Base-by-base conservation (phyloP, 495 filamentous ascomycete genomes). In the Xylaria telfairii region DNA sequence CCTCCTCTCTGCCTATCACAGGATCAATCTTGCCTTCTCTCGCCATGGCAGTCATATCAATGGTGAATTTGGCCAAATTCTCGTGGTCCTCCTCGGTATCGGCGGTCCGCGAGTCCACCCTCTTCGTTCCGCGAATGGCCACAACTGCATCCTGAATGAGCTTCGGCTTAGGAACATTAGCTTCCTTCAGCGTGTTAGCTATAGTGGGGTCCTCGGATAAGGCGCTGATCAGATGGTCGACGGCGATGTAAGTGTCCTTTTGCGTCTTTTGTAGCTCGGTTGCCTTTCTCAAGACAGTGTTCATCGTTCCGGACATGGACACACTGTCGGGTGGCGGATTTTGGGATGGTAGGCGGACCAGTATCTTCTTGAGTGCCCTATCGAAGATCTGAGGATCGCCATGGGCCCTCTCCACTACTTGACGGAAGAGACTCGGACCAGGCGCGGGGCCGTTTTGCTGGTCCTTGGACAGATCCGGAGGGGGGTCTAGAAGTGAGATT, bases 11-110 rank as follows among this genome's bases (percentile, higher is more conserved):
- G 28, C 96, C 96, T 80, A 99, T 99, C 69, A 99, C 96, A 1
- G 96, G 96, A 77, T 99, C 96, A 67, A 99, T 95, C 85, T 97
- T 98, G 65, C 96, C 96, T 77, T 98, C 96, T 71, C 96, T 86
- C 37, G 96, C 96, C 88, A 96, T 87, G 30, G 91, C 85, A 12
- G 96, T 99, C 93, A 99, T 94, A 80, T 99, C 96, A 74, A 98
- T 95, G 42, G 96, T 97, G 83, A 96, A 99, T 74, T 97, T 99
- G 81, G 94, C 93, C 46, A 99, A 85, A 73, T 95, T 96, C 81
- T 99, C 96, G 75, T 93, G 91, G 77, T 97, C 94, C 78, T 90
- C 85, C 79, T 97, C 94, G 0, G 92, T 87, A 81, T 98, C 96
- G 41, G 96, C 96, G 3, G 93, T 98, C 83, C 95, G 95, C 32